Conservation (phyloP, 352 stramenopile species). For the Thalassiosira exigua region DNA sequence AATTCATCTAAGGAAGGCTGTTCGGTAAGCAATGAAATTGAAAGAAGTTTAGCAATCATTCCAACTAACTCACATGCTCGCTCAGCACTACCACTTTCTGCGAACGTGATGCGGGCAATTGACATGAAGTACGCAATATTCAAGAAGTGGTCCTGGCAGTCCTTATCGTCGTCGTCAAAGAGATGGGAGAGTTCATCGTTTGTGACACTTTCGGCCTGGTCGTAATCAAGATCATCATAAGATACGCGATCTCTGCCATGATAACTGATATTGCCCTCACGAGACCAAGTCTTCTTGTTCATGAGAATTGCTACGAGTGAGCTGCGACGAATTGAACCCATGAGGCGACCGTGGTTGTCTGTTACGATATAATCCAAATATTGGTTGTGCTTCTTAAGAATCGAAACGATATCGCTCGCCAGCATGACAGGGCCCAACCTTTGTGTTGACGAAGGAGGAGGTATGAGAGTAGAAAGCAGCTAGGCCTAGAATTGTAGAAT, state of each 20-base stretch:
- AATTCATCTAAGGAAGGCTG: conserved; percentile 10
- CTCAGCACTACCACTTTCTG: neutral
- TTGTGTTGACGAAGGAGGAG: no score
- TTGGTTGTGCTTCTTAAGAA: neutral
- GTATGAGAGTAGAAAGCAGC: no score
- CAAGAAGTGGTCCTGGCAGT: neutral
- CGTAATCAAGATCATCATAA: neutral
- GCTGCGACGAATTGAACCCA: neutral
- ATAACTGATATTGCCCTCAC: neutral
- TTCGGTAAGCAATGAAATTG: conserved; percentile 6
- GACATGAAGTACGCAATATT: neutral
- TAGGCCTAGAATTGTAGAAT: no score
- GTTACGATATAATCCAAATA: neutral
- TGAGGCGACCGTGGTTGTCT: neutral
- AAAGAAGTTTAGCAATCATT: neutral
- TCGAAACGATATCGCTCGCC: neutral
- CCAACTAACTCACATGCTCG: conserved; percentile 3
- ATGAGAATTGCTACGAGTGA: neutral
- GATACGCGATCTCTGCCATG: neutral
- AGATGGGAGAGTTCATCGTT: neutral
- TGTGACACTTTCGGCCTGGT: neutral
- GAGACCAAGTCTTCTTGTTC: conserved; percentile 1
- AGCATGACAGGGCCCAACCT: conserved; percentile 1
- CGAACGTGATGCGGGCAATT: neutral
- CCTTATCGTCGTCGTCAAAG: neutral